A percentile compares a stretch with the other conserved stretches of the same genome.
phyloP scores from a whole-genome alignment of 208 protist genomes.

The Acanthamoeba healyi region DNA sequence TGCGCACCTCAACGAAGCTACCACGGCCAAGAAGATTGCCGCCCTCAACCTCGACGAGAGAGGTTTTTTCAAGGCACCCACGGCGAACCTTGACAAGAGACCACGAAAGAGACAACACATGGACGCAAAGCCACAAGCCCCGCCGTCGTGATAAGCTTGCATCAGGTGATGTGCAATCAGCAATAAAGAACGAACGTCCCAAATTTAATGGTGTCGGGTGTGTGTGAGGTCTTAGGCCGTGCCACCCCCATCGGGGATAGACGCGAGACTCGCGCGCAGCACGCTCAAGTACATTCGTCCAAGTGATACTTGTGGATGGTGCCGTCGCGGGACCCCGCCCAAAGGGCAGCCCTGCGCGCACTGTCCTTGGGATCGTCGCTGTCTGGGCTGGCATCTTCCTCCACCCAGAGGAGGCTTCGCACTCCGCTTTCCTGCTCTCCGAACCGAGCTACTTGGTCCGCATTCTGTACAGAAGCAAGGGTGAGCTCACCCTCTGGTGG shows the following conservation, averaged over 20 bases:
- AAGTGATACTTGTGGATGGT: background rate
- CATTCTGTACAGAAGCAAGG: background rate
- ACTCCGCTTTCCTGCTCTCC: background rate
- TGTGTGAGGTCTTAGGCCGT: too few species aligned
- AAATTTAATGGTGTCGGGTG: too few species aligned
- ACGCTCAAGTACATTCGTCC: background rate
- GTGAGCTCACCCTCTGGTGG: background rate
- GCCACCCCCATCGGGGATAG: too few species aligned
- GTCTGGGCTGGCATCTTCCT: background rate
- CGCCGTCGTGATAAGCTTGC: too few species aligned
- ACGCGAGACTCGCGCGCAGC: too few species aligned
- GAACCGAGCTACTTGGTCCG: background rate
- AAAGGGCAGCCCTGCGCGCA: background rate
- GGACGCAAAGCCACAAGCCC: too few species aligned
- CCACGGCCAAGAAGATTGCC: slow-evolving; percentile 78
- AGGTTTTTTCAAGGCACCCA: slow-evolving; percentile 3
- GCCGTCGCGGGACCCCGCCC: background rate
- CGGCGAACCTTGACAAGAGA: too few species aligned
- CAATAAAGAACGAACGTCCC: too few species aligned
- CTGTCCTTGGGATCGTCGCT: background rate
- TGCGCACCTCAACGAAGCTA: slow-evolving; percentile 79
- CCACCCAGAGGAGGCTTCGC: background rate
- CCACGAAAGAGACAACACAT: too few species aligned
- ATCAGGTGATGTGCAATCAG: too few species aligned
- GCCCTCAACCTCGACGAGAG: slow-evolving; percentile 71